A percentile compares a stretch with the other conserved stretches of the same genome.
phyloP scores from a whole-genome alignment of 1,139 yeast species.

The Zygotorulaspora mrakii region DNA sequence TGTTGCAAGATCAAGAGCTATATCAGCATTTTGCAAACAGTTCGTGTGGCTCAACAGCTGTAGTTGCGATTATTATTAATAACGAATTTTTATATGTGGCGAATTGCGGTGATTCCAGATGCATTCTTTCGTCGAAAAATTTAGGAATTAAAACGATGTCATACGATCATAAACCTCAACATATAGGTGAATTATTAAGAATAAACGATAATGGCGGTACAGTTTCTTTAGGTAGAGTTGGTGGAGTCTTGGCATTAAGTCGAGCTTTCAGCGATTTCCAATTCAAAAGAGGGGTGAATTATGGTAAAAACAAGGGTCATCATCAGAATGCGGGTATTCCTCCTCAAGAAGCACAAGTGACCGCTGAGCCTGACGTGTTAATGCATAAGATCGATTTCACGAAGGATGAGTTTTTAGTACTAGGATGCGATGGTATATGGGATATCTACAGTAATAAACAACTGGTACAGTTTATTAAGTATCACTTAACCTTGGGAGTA shows the following conservation, averaged over 20 bases:
- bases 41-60: constrained; percentile 69
- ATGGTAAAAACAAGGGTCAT: constrained; percentile 33
- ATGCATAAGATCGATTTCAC: constrained; percentile 46
- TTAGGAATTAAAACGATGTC: constrained; percentile 55
- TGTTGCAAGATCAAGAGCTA: constrained; percentile 54
- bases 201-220: constrained; percentile 73
- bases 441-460: constrained; percentile 65
- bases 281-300: constrained; percentile 49
- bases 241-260: constrained; percentile 67
- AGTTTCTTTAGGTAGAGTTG: constrained; percentile 64
- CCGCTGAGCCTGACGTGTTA: constrained; percentile 67
- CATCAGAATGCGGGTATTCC: constrained; percentile 30
- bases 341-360: constrained; percentile 44
- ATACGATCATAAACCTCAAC: constrained; percentile 73
- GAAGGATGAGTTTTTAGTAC: constrained; percentile 60
- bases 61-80: constrained; percentile 51
- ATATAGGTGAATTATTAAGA: constrained; percentile 69
- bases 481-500: constrained; percentile 55
- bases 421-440: constrained; percentile 82
- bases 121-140: constrained; percentile 47
- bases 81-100: constrained; percentile 50
- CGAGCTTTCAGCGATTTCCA: constrained; percentile 76
- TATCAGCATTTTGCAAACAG: constrained; percentile 42
- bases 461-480: constrained; percentile 51
- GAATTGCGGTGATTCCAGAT: constrained; percentile 73